These are phyloP conservation scores for Ustilago xerochloae DNA, from an alignment of 1,284 basidiomycete species.

Conservation along the genomic window DNA sequence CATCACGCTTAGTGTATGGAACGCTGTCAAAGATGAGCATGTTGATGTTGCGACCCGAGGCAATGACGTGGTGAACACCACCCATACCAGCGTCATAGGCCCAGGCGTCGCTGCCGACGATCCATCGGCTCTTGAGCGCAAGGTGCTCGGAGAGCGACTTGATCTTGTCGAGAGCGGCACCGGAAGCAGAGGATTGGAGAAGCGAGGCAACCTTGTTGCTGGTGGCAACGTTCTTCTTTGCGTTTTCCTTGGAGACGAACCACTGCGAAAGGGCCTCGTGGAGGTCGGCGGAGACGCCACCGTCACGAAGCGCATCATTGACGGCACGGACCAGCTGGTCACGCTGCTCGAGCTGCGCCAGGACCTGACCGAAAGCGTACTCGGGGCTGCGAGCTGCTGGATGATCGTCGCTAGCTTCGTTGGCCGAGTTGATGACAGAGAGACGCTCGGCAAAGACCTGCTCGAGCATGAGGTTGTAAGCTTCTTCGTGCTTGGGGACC, in stretches of 20 bases:
- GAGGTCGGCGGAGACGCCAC: conserved; percentile 53
- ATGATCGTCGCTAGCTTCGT: conserved; percentile 52
- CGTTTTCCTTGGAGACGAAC: conserved; percentile 49
- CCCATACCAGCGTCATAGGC: conserved; percentile 96
- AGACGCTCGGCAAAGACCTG: conserved; percentile 86
- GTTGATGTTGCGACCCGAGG: conserved; percentile 91
- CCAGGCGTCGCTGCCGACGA: conserved; percentile 97
- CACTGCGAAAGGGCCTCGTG: conserved; percentile 58
- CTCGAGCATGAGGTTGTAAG: conserved; percentile 88
- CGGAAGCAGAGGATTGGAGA: conserved; percentile 75
- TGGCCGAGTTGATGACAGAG: conserved; percentile 78
- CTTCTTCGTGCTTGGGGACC: conserved; percentile 85
- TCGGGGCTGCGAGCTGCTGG: conserved; percentile 83
- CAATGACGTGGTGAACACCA: conserved; percentile 91
- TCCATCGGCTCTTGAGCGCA: conserved; percentile 76
- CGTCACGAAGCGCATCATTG: conserved; percentile 46
- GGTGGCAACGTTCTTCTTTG: conserved; percentile 44
- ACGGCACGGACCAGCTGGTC: conserved; percentile 61
- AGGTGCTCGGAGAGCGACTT: conserved; percentile 54
- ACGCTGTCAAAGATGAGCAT: conserved; percentile 93
- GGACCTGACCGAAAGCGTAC: conserved; percentile 89
- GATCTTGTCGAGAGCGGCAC: conserved; percentile 49
- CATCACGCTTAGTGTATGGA: conserved; percentile 79
- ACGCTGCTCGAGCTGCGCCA: conserved; percentile 75
- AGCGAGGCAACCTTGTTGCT: conserved; percentile 51